Evolutionary conservation across 2,329 filamentous ascomycete species (phyloP), one percentile per base, ranked within the genome.

Genomic region (Scedosporium boydii): DNA sequence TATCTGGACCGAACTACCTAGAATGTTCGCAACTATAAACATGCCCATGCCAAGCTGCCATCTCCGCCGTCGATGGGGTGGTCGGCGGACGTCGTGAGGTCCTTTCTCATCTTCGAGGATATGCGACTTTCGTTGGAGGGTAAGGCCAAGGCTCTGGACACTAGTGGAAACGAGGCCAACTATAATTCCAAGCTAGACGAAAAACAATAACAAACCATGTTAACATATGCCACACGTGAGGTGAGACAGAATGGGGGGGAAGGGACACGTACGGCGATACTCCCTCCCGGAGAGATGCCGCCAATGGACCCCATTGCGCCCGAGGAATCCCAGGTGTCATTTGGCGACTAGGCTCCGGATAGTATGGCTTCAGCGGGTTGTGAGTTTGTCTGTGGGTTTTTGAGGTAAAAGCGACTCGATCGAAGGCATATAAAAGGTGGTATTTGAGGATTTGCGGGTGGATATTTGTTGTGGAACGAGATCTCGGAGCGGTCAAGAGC

Each of bases 31-130:
- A 67, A 96, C 81, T 67, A 99, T 87, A 76, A 99, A 99, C 87
- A 99, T 95, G 72, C 87, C 86, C 93, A 99, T 98, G 63, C 95
- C 95, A 65, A 96, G 80, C 83, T 97, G 95, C 95, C 95, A 99
- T 82, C 92, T 84, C 70, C 93, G 85, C 70, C 95, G 85, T 71
- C 89, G 88, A 76, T 97, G 96, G 4, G 95, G 91, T 55, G 95
- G 93, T 65, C 93, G 83, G 68, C 90, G 87, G 64, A 87, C 80
- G 76, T 95, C 86, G 73, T 91, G 88, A 6, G 82, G 82, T 60
- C 86, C 85, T 75, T 96, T 96, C 78, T 96, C 91, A 78, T 99
- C 95, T 79, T 99, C 95, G 71, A 98, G 87, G 68, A 99, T 88
- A 77, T 99, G 95, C 66, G 95, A 98, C 77, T 99, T 98, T 73